These are phyloP conservation scores for Plasmodium blacklocki DNA, from an alignment of 169 alveolate species.

Conservation along the genomic window DNA sequence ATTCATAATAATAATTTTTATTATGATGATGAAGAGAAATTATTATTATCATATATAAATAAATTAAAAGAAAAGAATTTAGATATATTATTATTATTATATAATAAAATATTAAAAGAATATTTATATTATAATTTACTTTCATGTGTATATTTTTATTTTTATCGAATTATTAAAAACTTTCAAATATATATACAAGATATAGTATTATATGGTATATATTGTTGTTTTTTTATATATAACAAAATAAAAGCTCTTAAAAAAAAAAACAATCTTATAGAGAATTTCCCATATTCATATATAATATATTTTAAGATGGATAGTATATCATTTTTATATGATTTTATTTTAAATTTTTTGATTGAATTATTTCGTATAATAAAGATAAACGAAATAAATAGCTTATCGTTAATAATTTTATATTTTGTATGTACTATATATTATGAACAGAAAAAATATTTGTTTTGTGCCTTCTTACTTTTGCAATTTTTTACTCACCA, in stretches of 20 bases:
- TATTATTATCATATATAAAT: too few relatives aligned
- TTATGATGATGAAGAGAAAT: background rate
- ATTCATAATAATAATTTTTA: background rate
- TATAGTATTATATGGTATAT: constrained; percentile 41
- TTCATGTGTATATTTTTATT: constrained; percentile 59
- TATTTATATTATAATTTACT: constrained; percentile 62
- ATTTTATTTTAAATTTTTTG: constrained; percentile 47
- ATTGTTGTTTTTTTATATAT: constrained; percentile 55
- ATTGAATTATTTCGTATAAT: constrained; percentile 48
- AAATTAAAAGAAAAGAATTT: too few relatives aligned
- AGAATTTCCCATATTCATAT: constrained; percentile 16
- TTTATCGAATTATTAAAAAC: constrained; percentile 58
- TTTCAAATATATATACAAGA: constrained; percentile 35
- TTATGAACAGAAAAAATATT: constrained; percentile 44
- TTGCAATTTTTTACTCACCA: constrained; percentile 23
- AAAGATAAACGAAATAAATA: constrained; percentile 26
- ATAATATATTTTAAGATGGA: constrained; percentile 30
- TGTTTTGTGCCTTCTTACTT: constrained; percentile 22
- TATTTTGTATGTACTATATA: constrained; percentile 64
- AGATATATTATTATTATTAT: background rate
- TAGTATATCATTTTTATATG: constrained; percentile 6
- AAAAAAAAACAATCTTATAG: constrained; percentile 31
- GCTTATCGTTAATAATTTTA: constrained; percentile 34
- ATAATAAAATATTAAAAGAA: constrained; percentile 45
- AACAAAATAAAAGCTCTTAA: constrained; percentile 41